Conservation (phyloP, 495 filamentous ascomycete genomes). For the Tricharina praecox region DNA sequence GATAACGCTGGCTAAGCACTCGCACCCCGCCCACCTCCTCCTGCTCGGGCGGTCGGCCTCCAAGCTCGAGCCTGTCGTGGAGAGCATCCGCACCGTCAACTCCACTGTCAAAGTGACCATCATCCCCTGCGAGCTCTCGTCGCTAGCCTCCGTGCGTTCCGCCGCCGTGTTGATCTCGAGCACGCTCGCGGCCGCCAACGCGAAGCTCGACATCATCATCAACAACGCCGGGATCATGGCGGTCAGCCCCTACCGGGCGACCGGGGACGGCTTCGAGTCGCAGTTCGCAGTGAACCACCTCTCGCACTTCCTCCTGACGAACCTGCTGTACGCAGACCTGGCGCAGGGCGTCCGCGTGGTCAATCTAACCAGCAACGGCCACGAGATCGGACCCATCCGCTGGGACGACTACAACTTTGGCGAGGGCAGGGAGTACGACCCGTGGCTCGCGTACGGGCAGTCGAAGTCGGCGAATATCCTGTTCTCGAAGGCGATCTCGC, state of each 20-base stretch:
- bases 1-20: slow-evolving; percentile 30
- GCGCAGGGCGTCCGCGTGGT: slow-evolving; percentile 31
- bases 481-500: slow-evolving; percentile 34
- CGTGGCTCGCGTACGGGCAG: slow-evolving; percentile 37
- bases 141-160: slow-evolving; percentile 33
- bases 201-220: slow-evolving; percentile 46
- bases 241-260: slow-evolving; percentile 28
- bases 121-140: slow-evolving; percentile 34
- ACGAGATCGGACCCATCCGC: slow-evolving; percentile 30
- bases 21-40: slow-evolving; percentile 26
- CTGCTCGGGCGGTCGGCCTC: slow-evolving; percentile 16
- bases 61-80: slow-evolving; percentile 12
- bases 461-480: slow-evolving; percentile 44
- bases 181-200: slow-evolving; percentile 30
- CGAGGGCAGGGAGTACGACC: slow-evolving; percentile 29
- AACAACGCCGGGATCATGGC: slow-evolving; percentile 58
- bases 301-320: slow-evolving; percentile 43
- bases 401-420: slow-evolving; percentile 42
- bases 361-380: slow-evolving; percentile 30
- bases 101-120: slow-evolving; percentile 20
- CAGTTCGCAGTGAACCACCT: slow-evolving; percentile 44
- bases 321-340: slow-evolving; percentile 35
- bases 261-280: slow-evolving; percentile 34
- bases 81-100: slow-evolving; percentile 11
- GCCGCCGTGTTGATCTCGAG: too few species aligned